Percentiles rank a stretch among this genome's conserved stretches.
These are phyloP conservation scores for Crucihimalaya himalaica DNA, from an alignment of 345 rosid genomes.

Conservation along the genomic window DNA sequence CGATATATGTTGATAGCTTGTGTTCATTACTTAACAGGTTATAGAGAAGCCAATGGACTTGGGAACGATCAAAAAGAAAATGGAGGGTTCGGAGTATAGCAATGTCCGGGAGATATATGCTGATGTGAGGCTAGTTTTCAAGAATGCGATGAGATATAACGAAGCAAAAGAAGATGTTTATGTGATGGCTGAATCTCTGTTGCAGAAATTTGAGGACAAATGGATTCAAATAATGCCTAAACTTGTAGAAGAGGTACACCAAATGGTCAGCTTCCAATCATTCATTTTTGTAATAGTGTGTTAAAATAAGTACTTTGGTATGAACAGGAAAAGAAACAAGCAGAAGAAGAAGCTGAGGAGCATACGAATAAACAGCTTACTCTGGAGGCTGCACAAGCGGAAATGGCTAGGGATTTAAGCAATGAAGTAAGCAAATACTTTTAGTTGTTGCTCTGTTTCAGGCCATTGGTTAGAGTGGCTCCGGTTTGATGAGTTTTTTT, in stretches of 20 bases:
- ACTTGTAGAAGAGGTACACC: conserved; percentile 71
- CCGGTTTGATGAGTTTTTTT: background rate
- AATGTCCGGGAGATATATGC: conserved; percentile 83
- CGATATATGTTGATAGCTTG: background rate
- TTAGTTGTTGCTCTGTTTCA: background rate
- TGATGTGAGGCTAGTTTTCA: conserved; percentile 81
- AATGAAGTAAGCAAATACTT: conserved; percentile 52
- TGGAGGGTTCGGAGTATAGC: conserved; percentile 67
- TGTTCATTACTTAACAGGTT: conserved; percentile 47
- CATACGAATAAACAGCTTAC: conserved; percentile 52
- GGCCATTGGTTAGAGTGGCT: background rate
- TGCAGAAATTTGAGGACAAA: conserved; percentile 74
- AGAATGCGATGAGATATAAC: conserved; percentile 82
- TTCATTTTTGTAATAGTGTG: background rate
- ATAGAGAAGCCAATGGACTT: conserved; percentile 89
- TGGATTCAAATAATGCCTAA: conserved; percentile 80
- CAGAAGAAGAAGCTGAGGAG: conserved; percentile 53
- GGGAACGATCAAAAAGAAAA: conserved; percentile 61
- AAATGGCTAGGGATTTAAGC: conserved; percentile 58
- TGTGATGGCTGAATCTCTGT: conserved; percentile 70
- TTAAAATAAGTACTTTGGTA: background rate
- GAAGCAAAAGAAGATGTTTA: conserved; percentile 65
- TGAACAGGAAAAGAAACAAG: conserved; percentile 64
- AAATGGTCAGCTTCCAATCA: background rate
- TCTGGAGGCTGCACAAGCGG: conserved; percentile 59